These are phyloP conservation scores for Betula pendula DNA, from an alignment of 306 rosid species.

Conservation along the genomic window DNA sequence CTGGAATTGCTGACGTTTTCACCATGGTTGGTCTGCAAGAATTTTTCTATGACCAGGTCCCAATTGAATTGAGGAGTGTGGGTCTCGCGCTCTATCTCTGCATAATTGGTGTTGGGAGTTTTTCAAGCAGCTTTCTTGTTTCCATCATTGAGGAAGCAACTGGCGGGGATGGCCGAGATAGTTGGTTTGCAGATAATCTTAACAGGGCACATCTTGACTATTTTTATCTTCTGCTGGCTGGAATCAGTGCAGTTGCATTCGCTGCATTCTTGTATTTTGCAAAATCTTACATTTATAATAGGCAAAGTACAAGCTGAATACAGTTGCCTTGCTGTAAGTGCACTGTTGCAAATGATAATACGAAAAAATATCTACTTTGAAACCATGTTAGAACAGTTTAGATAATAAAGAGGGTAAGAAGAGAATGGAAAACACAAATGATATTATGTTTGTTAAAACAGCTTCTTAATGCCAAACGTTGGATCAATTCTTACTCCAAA, in stretches of 20 bases:
- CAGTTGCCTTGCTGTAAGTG: no score
- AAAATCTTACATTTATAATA: constrained; percentile 34
- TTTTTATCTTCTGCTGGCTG: constrained; percentile 66
- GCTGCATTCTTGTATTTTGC: constrained; percentile 23
- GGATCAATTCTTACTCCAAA: no score
- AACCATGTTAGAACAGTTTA: no score
- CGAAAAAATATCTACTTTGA: no score
- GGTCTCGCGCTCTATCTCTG: constrained; percentile 60
- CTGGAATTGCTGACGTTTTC: constrained; percentile 53
- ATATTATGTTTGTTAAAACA: no score
- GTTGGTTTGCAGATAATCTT: constrained; percentile 65
- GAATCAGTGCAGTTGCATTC: constrained; percentile 37
- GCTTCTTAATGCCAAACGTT: no score
- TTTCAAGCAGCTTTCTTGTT: constrained; percentile 61
- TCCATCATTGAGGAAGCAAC: constrained; percentile 39
- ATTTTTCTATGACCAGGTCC: constrained; percentile 74
- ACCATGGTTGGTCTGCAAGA: constrained; percentile 76
- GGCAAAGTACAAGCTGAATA: no score
- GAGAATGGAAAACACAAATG: no score
- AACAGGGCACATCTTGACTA: constrained; percentile 71
- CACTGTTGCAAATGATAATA: no score
- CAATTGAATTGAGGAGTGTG: constrained; percentile 57
- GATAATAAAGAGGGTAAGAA: no score
- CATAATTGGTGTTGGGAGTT: constrained; percentile 62
- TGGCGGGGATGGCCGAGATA: constrained; percentile 28